Percentiles rank a stretch among this genome's conserved stretches.
These are phyloP conservation scores for Fusarium keratoplasticum DNA, from an alignment of 2,329 filamentous ascomycete genomes.

Conservation along the genomic window DNA sequence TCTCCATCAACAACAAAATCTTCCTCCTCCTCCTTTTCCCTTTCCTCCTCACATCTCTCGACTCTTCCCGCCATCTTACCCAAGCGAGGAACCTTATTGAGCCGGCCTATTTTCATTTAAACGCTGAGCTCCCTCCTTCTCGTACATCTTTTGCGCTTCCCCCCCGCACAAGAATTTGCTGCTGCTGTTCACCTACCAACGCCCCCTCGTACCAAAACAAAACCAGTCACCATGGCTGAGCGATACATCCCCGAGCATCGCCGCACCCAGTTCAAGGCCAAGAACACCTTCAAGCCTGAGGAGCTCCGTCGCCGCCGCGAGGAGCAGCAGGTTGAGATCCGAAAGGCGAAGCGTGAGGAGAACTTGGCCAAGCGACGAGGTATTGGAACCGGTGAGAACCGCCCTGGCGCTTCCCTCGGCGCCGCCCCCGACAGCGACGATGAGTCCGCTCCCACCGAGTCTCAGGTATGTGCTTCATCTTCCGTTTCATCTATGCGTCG, in stretches of 20 bases:
- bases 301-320: conserved; percentile 98
- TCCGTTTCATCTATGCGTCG: conserved; percentile 19
- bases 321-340: conserved; percentile 99
- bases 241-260: conserved; percentile 99
- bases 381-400: conserved; percentile 83
- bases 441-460: conserved; percentile 94
- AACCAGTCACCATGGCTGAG: conserved; percentile 83
- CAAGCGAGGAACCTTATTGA: conserved; percentile 23
- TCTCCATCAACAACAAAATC: conserved; percentile 44
- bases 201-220: conserved; percentile 38
- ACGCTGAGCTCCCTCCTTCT: conserved; percentile 28
- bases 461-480: conserved; percentile 75
- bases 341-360: conserved; percentile 98
- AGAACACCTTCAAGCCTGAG: conserved; percentile 98
- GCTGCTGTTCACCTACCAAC: conserved; percentile 42
- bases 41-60: conserved; percentile 25
- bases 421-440: conserved; percentile 97
- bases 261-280: conserved; percentile 99
- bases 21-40: conserved; percentile 33
- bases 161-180: conserved; percentile 47
- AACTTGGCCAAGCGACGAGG: conserved; percentile 98
- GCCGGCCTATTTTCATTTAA: conserved; percentile 12
- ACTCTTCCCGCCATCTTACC: conserved; percentile 23
- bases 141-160: conserved; percentile 22
- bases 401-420: conserved; percentile 84